phyloP scores from a whole-genome alignment of 441 rosid species.

The Mallotus repandus region DNA sequence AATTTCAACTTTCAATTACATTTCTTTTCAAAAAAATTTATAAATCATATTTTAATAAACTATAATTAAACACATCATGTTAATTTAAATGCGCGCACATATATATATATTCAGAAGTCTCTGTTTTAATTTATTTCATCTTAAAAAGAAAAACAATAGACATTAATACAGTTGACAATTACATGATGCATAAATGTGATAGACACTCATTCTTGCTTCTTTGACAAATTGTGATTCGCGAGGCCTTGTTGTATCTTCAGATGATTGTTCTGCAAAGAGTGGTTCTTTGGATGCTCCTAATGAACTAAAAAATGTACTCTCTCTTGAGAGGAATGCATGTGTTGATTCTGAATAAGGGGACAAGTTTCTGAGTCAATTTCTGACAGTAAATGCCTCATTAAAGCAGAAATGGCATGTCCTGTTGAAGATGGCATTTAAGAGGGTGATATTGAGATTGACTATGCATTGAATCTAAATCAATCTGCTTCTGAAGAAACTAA shows the following conservation, averaged over 20 bases:
- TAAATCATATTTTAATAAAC: too few species aligned
- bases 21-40: too few species aligned
- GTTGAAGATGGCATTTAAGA: slow-evolving; percentile 20
- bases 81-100: too few species aligned
- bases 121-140: too few species aligned
- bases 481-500: slow-evolving; percentile 23
- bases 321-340: slow-evolving; percentile 12
- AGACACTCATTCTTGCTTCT: too few species aligned
- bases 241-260: slow-evolving; percentile 4
- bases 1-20: too few species aligned
- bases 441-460: slow-evolving; percentile 20
- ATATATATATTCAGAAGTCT: too few species aligned
- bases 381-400: slow-evolving; percentile 10
- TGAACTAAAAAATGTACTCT: slow-evolving; percentile 14
- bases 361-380: slow-evolving; percentile 29
- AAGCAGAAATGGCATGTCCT: slow-evolving; percentile 21
- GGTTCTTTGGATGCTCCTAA: slow-evolving; percentile 12
- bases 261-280: slow-evolving; percentile 3
- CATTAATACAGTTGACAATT: too few species aligned
- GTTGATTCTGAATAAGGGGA: slow-evolving; percentile 27
- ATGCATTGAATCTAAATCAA: slow-evolving; percentile 20
- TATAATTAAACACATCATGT: too few species aligned
- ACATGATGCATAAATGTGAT: too few species aligned
- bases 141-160: too few species aligned
- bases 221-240: slow-evolving; percentile 7